These are phyloP conservation scores for Noccaea bulbosa DNA, from an alignment of 345 rosid genomes.

Conservation along the genomic window DNA sequence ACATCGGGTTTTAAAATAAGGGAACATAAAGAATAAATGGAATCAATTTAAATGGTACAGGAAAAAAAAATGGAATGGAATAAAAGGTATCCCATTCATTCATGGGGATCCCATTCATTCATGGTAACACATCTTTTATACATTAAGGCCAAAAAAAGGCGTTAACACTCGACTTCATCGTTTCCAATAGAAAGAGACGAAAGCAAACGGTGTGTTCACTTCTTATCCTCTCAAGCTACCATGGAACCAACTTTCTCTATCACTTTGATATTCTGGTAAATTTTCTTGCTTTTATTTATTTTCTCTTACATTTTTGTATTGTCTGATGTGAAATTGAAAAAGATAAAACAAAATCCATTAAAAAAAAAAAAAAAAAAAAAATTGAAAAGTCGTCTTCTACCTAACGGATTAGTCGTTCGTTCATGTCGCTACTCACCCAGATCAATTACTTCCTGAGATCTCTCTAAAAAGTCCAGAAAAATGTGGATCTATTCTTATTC, in stretches of 20 bases:
- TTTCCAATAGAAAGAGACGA: constrained; percentile 31
- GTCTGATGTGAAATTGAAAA: constrained; percentile 11
- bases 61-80: too few relatives aligned
- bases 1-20: too few relatives aligned
- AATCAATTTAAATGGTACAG: too few relatives aligned
- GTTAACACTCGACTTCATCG: constrained; percentile 9
- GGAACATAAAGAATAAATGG: too few relatives aligned
- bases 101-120: too few relatives aligned
- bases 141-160: constrained; percentile 5
- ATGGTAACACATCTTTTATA: constrained; percentile 7
- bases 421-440: constrained; percentile 16
- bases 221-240: constrained; percentile 40
- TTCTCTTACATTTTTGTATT: background rate
- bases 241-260: constrained; percentile 5
- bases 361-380: too few relatives aligned
- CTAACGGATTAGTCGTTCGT: constrained; percentile 14
- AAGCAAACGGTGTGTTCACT: constrained; percentile 1
- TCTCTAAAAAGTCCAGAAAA: constrained; percentile 28
- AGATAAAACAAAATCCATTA: too few relatives aligned
- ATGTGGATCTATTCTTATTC: constrained; percentile 27
- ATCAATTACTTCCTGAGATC: constrained; percentile 28
- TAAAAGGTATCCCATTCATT: too few relatives aligned
- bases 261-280: constrained; percentile 32
- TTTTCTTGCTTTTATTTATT: background rate
- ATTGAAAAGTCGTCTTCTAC: constrained; percentile 10